phyloP scores from a whole-genome alignment of 345 rosid genomes.

The Citrus unshiu region DNA sequence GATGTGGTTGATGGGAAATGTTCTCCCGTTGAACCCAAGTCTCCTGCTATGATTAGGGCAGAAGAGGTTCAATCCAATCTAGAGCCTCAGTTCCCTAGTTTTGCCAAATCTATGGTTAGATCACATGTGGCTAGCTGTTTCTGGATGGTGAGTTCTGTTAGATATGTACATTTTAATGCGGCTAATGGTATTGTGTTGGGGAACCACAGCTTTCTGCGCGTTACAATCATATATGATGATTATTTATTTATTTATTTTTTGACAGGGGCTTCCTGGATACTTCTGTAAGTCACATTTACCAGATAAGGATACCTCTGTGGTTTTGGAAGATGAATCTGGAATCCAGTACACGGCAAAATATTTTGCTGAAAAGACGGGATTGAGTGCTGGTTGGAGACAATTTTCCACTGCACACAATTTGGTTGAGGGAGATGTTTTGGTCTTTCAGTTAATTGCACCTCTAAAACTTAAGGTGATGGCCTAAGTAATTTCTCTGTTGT shows the following conservation, averaged over 20 bases:
- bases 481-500: slow-evolving; percentile 1
- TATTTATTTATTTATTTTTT: background rate
- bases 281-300: slow-evolving; percentile 65
- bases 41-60: slow-evolving; percentile 50
- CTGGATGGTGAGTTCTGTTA: slow-evolving; percentile 51
- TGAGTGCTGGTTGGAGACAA: slow-evolving; percentile 95
- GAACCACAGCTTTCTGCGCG: background rate
- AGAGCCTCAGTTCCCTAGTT: slow-evolving; percentile 51
- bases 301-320: slow-evolving; percentile 38
- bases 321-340: slow-evolving; percentile 63
- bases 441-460: slow-evolving; percentile 64
- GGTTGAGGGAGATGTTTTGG: slow-evolving; percentile 75
- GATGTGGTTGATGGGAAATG: slow-evolving; percentile 13
- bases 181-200: background rate
- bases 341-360: slow-evolving; percentile 43
- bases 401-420: slow-evolving; percentile 64
- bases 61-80: slow-evolving; percentile 62
- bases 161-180: background rate
- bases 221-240: background rate
- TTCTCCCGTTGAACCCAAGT: slow-evolving; percentile 28
- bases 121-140: slow-evolving; percentile 68
- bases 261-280: slow-evolving; percentile 74
- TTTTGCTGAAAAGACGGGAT: slow-evolving; percentile 65
- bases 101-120: slow-evolving; percentile 56
- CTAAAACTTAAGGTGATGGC: slow-evolving; percentile 62